These are phyloP conservation scores for Puccinia hordei DNA, from an alignment of 1,284 basidiomycete genomes.

Conservation along the genomic window DNA sequence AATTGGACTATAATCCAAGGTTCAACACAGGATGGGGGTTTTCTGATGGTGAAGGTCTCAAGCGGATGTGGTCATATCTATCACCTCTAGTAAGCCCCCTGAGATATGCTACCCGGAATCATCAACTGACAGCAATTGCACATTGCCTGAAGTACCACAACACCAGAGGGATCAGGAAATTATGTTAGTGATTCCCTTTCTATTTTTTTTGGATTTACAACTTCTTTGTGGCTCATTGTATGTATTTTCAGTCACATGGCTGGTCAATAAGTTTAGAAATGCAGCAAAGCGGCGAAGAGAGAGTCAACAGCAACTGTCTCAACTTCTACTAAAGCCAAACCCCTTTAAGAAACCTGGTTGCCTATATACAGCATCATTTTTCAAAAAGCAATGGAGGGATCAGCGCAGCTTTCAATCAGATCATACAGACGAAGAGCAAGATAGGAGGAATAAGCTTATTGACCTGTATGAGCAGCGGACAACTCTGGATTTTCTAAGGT, in stretches of 20 bases:
- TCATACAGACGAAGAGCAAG: background rate
- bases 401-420: background rate
- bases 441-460: background rate
- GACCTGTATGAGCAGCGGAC: background rate
- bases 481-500: background rate
- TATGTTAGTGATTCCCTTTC: background rate
- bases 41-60: background rate
- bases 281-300: background rate
- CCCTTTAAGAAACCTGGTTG: background rate
- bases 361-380: background rate
- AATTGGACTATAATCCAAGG: background rate
- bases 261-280: background rate
- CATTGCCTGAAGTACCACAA: background rate
- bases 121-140: background rate
- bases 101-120: background rate
- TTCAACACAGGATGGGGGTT: background rate
- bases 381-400: background rate
- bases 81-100: background rate
- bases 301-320: background rate
- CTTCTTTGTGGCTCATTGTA: too few relatives aligned
- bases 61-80: constrained; percentile 8
- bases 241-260: background rate
- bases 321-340: background rate
- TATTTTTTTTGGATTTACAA: background rate
- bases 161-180: background rate